A percentile compares a stretch with the other conserved stretches of the same genome.
Conservation (phyloP, 176 grass and related monocot genomes). For the Poa annua region DNA sequence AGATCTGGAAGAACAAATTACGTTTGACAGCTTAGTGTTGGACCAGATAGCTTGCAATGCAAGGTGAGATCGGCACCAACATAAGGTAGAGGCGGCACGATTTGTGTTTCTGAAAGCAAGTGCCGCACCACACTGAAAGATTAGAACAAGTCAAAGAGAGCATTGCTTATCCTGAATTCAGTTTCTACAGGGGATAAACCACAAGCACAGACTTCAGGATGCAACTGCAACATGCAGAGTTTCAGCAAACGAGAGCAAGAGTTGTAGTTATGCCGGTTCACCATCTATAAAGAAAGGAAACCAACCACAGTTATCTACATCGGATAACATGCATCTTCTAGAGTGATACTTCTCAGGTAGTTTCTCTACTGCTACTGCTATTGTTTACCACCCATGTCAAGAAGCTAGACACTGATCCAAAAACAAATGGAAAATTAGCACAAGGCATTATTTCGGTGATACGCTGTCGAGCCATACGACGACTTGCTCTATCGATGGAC, state of each 20-base stretch:
- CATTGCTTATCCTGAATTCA: constrained; percentile 9
- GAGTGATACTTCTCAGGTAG: constrained; percentile 26
- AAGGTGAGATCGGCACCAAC: neutral
- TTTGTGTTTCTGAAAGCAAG: neutral
- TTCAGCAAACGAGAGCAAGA: neutral
- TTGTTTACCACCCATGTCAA: constrained; percentile 37
- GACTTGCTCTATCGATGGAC: constrained; percentile 85
- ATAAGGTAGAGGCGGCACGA: neutral
- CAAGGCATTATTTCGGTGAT: constrained; percentile 27
- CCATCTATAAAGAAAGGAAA: neutral
- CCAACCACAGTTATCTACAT: constrained; percentile 12
- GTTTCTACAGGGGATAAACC: neutral
- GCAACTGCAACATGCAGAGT: neutral
- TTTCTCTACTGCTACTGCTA: constrained; percentile 32
- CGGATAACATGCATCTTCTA: constrained; percentile 16
- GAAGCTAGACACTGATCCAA: constrained; percentile 25
- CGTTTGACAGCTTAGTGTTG: neutral
- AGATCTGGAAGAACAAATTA: neutral
- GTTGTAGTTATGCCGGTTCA: neutral
- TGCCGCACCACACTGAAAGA: neutral
- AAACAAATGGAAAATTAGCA: constrained; percentile 14
- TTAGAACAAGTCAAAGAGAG: neutral
- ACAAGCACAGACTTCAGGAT: neutral
- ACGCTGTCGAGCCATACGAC: constrained; percentile 70
- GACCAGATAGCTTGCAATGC: neutral